phyloP scores from a whole-genome alignment of 75 land plant species.

The Isoetes taiwanensis region DNA sequence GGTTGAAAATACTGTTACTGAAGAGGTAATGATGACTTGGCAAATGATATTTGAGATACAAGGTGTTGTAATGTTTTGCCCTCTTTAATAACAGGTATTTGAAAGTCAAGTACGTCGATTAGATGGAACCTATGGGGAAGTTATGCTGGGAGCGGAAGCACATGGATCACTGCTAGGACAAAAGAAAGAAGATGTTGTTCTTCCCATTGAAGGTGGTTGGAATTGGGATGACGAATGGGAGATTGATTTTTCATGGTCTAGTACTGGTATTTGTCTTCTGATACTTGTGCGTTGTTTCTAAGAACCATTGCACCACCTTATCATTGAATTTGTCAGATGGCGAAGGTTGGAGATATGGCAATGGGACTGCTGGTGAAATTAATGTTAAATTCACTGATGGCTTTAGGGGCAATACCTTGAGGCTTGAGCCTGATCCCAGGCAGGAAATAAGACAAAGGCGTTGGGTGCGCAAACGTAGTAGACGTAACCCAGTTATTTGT shows the following conservation, averaged over 20 bases:
- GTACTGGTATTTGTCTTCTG: conserved; percentile 12
- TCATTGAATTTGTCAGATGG: conserved; percentile 10
- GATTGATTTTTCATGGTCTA: conserved; percentile 11
- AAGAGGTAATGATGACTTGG: conserved; percentile 13
- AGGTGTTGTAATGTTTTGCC: background rate
- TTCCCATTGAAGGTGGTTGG: conserved; percentile 19
- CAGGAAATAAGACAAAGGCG: conserved; percentile 13
- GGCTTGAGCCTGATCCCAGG: conserved; percentile 2
- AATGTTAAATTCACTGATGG: background rate
- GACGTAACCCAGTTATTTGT: conserved; percentile 15
- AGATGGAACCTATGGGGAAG: conserved; percentile 7
- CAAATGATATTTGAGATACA: background rate
- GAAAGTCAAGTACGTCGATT: conserved; percentile 11
- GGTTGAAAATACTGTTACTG: conserved; percentile 18
- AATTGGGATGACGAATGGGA: conserved; percentile 24
- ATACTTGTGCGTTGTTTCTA: background rate
- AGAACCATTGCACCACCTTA: background rate
- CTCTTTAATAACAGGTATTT: conserved; percentile 9
- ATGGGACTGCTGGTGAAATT: conserved; percentile 3
- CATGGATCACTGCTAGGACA: conserved; percentile 8
- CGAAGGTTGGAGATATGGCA: conserved; percentile 20
- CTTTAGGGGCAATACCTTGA: background rate
- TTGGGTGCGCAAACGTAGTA: conserved; percentile 11
- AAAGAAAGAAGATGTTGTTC: conserved; percentile 13
- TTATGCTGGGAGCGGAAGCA: background rate